Conservation (phyloP, 169 alveolate genomes). For the Perkinsus chesapeaki region DNA sequence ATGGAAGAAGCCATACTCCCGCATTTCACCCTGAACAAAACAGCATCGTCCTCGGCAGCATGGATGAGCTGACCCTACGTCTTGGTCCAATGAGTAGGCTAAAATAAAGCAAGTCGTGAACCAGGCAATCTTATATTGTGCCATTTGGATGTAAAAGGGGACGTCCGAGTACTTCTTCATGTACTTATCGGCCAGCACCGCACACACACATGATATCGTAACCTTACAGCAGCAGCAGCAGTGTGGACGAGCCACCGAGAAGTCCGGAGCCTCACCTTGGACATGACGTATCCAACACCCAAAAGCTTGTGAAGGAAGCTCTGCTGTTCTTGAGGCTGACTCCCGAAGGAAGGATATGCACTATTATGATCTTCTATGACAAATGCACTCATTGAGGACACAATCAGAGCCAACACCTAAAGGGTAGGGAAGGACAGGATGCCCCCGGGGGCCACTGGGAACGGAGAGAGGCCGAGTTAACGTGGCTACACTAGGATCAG, state of each 20-base stretch:
- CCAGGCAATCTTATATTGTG: neutral
- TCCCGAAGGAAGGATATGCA: neutral
- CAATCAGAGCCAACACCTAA: neutral
- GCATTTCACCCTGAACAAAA: neutral
- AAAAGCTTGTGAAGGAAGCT: neutral
- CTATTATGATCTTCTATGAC: neutral
- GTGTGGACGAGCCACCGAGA: neutral
- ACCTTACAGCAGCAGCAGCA: neutral
- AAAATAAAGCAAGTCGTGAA: neutral
- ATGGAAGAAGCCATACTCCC: neutral
- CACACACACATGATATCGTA: neutral
- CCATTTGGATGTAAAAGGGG: neutral
- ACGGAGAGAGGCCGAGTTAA: too few species aligned
- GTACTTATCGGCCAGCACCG: neutral
- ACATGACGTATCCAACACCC: neutral
- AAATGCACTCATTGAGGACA: neutral
- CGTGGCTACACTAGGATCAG: too few species aligned
- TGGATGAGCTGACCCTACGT: too few species aligned
- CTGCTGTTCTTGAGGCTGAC: neutral
- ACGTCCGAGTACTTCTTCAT: neutral
- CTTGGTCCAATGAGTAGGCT: neutral
- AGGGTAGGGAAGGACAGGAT: too few species aligned
- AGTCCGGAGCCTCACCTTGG: neutral
- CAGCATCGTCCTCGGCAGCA: too few species aligned
- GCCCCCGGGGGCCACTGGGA: too few species aligned